phyloP scores from a whole-genome alignment of 495 filamentous ascomycete species.

The Aspergillus hancockii region DNA sequence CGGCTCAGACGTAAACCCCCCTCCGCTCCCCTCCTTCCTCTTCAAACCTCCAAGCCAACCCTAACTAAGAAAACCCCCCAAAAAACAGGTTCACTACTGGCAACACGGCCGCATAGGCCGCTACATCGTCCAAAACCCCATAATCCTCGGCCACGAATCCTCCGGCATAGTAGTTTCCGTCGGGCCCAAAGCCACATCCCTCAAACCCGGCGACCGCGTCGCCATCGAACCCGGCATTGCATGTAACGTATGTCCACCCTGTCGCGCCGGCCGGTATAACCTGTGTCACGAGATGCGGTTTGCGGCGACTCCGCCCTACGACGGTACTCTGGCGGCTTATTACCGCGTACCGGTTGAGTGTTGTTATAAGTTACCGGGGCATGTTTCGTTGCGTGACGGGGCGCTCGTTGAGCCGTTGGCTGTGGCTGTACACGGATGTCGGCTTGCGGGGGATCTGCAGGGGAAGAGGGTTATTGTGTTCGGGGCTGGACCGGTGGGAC shows the following conservation, averaged over 20 bases:
- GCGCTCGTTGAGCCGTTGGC: slow-evolving; percentile 81
- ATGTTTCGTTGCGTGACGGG: slow-evolving; percentile 75
- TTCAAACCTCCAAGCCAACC: background rate
- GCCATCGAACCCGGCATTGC: slow-evolving; percentile 79
- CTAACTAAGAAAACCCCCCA: background rate
- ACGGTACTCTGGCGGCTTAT: slow-evolving; percentile 77
- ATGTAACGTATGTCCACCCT: slow-evolving; percentile 67
- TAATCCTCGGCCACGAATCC: slow-evolving; percentile 71
- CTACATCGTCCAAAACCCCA: slow-evolving; percentile 43
- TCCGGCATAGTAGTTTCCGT: slow-evolving; percentile 60
- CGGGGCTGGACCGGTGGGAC: slow-evolving; percentile 81
- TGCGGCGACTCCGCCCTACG: slow-evolving; percentile 77
- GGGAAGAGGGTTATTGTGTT: slow-evolving; percentile 78
- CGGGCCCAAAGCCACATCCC: slow-evolving; percentile 49
- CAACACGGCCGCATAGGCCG: slow-evolving; percentile 45
- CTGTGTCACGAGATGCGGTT: slow-evolving; percentile 77
- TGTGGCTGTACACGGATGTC: slow-evolving; percentile 79
- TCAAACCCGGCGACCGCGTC: slow-evolving; percentile 66
- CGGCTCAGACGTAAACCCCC: slow-evolving; percentile 22
- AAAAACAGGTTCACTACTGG: slow-evolving; percentile 57
- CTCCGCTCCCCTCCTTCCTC: background rate
- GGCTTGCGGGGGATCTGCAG: slow-evolving; percentile 65
- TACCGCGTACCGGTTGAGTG: slow-evolving; percentile 77
- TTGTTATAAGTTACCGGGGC: slow-evolving; percentile 75
- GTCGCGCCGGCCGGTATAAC: slow-evolving; percentile 73